Evolutionary conservation across 345 rosid genomes (phyloP), one percentile per base, ranked within the genome.

Genomic region (Citrus medica): DNA sequence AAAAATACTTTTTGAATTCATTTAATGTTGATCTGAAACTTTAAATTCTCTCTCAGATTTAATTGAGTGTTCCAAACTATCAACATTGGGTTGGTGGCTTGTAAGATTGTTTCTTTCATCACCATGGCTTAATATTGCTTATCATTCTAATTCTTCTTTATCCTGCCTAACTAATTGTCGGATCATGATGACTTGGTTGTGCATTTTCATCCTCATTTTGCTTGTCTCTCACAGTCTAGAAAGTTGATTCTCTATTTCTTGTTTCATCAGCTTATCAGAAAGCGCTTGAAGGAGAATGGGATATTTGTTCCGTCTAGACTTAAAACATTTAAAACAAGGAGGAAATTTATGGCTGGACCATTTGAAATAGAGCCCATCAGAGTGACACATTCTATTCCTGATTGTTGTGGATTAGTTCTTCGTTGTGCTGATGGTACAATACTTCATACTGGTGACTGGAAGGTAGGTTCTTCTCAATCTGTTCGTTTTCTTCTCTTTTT

Each of bases 361-460:
- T 96, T 96, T 86, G 99, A 96, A 83, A 82, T 96, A 84, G 99
- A 96, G 86, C 98, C 99, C 38, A 84, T 96, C 75, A 91, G 90
- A 30, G 99, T 96, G 74, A 96, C 99, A 6, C 99, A 96, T 84
- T 96, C 98, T 63, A 96, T 96, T 86, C 99, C 99, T 81, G 99
- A 96, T 87, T 96, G 99, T 85, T 91, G 93, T 80, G 98, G 99
- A 55, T 85, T 96, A 75, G 92, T 96, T 77, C 97, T 96, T 76
- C 99, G 99, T 19, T 96, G 98, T 38, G 85, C 91, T 88, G 98
- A 96, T 91, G 99, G 99, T 83, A 94, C 91, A 76, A 92, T 96
- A 86, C 92, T 94, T 82, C 99, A 96, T 81, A 96, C 99, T 30
- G 99, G 98, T 76, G 99, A 96, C 84, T 96, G 99, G 99, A 96